These are phyloP conservation scores for Tephrocybe sp. DNA, from an alignment of 768 basidiomycete genomes.

Conservation along the genomic window DNA sequence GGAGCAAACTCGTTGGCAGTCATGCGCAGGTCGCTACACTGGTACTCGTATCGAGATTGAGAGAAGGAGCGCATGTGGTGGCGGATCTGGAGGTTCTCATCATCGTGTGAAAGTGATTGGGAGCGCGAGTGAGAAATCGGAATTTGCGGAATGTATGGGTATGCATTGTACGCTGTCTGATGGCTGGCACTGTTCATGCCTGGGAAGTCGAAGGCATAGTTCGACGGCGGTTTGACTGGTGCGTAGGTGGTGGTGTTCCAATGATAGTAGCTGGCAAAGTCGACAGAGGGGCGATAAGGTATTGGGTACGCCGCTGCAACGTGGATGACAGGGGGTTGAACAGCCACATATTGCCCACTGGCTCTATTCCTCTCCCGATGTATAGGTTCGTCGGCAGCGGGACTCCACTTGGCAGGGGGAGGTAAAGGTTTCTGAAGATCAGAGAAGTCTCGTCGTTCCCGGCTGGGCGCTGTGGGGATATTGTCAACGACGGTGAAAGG, in stretches of 20 bases:
- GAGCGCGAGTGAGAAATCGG: constrained; percentile 51
- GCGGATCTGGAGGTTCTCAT: constrained; percentile 45
- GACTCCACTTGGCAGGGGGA: constrained; percentile 82
- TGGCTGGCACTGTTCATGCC: constrained; percentile 29
- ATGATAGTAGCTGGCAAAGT: constrained; percentile 34
- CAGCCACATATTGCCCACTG: constrained; percentile 63
- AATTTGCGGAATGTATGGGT: constrained; percentile 35
- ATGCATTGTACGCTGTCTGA: constrained; percentile 34
- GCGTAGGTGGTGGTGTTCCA: constrained; percentile 39
- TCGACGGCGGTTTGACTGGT: constrained; percentile 36
- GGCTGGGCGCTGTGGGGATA: constrained; percentile 10
- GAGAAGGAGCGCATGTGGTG: constrained; percentile 61
- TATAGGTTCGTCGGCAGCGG: constrained; percentile 76
- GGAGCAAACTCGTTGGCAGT: constrained; percentile 40
- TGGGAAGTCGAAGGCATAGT: constrained; percentile 38
- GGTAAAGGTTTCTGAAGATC: constrained; percentile 43
- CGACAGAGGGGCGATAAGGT: constrained; percentile 32
- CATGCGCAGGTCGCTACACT: constrained; percentile 46
- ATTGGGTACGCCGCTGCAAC: constrained; percentile 37
- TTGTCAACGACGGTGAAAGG: constrained; percentile 9
- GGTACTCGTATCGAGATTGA: constrained; percentile 56
- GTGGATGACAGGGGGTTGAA: constrained; percentile 49
- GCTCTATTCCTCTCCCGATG: constrained; percentile 50
- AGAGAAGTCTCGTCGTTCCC: constrained; percentile 16
- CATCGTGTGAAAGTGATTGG: constrained; percentile 54